phyloP scores from a whole-genome alignment of 768 basidiomycete species.

The Lactarius vividus region DNA sequence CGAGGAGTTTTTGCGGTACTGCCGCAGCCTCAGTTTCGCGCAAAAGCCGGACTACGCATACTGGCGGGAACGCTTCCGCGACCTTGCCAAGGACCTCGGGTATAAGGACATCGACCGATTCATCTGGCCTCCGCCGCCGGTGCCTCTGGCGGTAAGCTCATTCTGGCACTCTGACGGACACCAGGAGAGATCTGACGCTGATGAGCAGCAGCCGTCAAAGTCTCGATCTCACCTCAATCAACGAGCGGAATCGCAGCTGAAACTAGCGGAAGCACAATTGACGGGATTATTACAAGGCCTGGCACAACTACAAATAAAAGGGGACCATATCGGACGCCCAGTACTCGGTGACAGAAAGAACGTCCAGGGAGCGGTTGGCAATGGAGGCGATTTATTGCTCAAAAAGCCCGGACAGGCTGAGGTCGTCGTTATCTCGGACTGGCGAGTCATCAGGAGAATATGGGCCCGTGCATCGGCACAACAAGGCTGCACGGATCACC shows the following conservation, averaged over 20 bases:
- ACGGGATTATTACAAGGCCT: conserved; percentile 16
- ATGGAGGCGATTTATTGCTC: background rate
- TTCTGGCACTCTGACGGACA: background rate
- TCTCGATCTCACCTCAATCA: conserved; percentile 35
- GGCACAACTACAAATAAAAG: conserved; percentile 28
- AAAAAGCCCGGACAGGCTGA: conserved; percentile 30
- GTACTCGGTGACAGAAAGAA: conserved; percentile 28
- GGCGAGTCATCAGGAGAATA: conserved; percentile 34
- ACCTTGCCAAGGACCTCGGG: conserved; percentile 58
- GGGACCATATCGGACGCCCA: conserved; percentile 35
- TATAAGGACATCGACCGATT: conserved; percentile 58
- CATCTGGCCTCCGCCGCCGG: conserved; percentile 60
- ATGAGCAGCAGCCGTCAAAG: conserved; percentile 22
- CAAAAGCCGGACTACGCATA: conserved; percentile 63
- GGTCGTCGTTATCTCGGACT: conserved; percentile 49
- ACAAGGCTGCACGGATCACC: conserved; percentile 55
- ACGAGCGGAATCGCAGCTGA: background rate
- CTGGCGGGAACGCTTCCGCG: conserved; percentile 65
- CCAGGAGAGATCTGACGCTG: background rate
- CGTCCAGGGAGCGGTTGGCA: conserved; percentile 10
- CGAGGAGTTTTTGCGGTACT: conserved; percentile 74
- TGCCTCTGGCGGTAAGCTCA: conserved; percentile 29
- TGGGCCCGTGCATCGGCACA: conserved; percentile 37
- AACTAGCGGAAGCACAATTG: background rate
- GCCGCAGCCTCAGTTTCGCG: conserved; percentile 63